Conservation (phyloP, 2,329 filamentous ascomycete genomes). For the Penicillium concentricum region DNA sequence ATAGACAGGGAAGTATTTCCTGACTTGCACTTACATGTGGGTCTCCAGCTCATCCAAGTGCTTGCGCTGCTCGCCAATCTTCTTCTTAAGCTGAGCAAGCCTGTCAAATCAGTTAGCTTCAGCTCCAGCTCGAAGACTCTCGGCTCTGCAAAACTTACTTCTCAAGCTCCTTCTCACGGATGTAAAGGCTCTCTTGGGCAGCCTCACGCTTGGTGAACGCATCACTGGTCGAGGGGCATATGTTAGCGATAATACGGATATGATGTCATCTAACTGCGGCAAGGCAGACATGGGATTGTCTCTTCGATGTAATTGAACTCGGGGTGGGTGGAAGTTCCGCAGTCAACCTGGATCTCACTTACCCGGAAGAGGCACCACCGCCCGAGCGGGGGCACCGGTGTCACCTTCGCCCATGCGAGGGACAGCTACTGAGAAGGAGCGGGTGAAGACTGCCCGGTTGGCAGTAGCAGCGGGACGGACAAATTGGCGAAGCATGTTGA, state of each 20-base stretch:
- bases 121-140: not conserved
- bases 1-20: not conserved
- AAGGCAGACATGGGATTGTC: constrained; percentile 1
- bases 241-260: constrained; percentile 14
- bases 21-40: constrained; percentile 68
- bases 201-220: constrained; percentile 90
- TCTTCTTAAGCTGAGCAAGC: constrained; percentile 67
- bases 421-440: constrained; percentile 63
- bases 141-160: constrained; percentile 54
- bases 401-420: constrained; percentile 69
- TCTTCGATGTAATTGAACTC: not conserved
- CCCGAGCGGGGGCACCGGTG: constrained; percentile 53
- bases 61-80: constrained; percentile 71
- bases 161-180: constrained; percentile 83
- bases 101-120: constrained; percentile 32
- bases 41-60: constrained; percentile 82
- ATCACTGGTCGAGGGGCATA: constrained; percentile 58
- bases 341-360: constrained; percentile 20
- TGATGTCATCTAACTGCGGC: constrained; percentile 15
- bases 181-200: constrained; percentile 79
- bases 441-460: constrained; percentile 48
- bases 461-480: constrained; percentile 58
- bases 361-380: constrained; percentile 37
- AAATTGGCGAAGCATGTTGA: constrained; percentile 68
- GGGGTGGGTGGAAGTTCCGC: not conserved